Base-by-base conservation (phyloP, 2,329 filamentous ascomycete species). In the Alternaria brassicae region DNA sequence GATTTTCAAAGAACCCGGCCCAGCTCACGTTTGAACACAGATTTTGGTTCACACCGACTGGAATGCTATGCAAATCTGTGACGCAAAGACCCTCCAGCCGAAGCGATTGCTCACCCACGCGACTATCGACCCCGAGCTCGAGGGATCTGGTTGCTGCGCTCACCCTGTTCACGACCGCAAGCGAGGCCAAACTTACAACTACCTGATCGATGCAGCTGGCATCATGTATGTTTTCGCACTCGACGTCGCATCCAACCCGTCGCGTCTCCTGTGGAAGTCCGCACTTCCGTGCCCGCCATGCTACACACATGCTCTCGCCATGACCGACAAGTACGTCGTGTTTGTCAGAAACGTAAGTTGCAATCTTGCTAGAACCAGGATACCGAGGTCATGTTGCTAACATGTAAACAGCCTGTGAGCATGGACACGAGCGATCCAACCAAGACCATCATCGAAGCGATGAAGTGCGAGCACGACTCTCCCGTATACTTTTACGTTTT, bases 291-390 rank as follows among this genome's bases (percentile, higher is more conserved):
- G 32, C 36, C 40, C 15, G 23, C 48, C 48, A 17, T 51, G 48
- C 13, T 51, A 51, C 21, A 51, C 48, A 6, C 48, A 51, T 51
- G 48, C 48, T 28, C 30, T 51, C 23, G 32, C 34, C 13, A 51
- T 51, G 34, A 51, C 48, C 3, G 48, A 51, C n/a, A 51, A 51
- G 34, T 37, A 51, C 17, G 48, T 27, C 36, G 30, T 51, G 3
- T 40, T 51, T 4, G 48, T 51, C 19, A 36, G 34, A 6, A 51
- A 51, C 34, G 48, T 40, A 21, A 36, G 32, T 27, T 2, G 15
- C 21, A 12, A 10, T 40, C 13, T 7, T 0, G 28, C 1, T 4
- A 9, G 13, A 19, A 9, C 34, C 10, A 37, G n/a, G 3, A 37
- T 19, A 2, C 17, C 8, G 7, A 2, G 4, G 3, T 37, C 10